phyloP scores from a whole-genome alignment of 1,284 basidiomycete genomes.

The Calocybe gambosa region DNA sequence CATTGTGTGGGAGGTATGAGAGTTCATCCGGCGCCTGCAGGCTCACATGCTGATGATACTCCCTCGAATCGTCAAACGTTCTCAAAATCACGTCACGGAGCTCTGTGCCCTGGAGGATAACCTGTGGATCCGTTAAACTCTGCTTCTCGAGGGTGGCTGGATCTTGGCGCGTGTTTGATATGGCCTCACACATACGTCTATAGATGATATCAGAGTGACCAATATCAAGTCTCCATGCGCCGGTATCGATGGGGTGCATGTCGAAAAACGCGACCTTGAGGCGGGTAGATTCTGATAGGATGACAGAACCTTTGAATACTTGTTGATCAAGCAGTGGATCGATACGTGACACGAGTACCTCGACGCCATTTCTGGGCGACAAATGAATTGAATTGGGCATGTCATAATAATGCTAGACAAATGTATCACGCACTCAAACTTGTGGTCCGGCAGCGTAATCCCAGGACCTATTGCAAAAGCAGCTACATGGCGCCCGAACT shows the following conservation, averaged over 20 bases:
- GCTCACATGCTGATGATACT: constrained; percentile 18
- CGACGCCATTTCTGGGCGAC: constrained; percentile 50
- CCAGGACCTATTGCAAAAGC: constrained; percentile 56
- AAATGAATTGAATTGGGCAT: not conserved
- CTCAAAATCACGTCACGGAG: constrained; percentile 64
- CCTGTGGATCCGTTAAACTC: constrained; percentile 27
- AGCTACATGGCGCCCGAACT: constrained; percentile 57
- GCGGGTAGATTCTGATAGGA: constrained; percentile 40
- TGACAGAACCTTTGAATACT: constrained; percentile 52
- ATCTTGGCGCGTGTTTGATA: constrained; percentile 55
- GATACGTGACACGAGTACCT: constrained; percentile 56
- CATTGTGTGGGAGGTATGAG: constrained; percentile 24
- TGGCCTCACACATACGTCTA: constrained; percentile 66
- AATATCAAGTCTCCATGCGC: constrained; percentile 70
- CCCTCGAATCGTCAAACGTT: constrained; percentile 34
- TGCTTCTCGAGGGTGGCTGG: constrained; percentile 35
- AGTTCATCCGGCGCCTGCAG: constrained; percentile 26
- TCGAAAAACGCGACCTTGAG: constrained; percentile 55
- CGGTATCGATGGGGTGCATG: constrained; percentile 41
- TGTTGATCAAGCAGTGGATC: constrained; percentile 49
- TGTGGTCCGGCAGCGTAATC: constrained; percentile 48
- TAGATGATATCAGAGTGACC: constrained; percentile 63
- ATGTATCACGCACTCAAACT: constrained; percentile 50
- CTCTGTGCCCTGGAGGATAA: constrained; percentile 59
- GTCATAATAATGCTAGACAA: constrained; percentile 5